Evolutionary conservation across 208 protist species (phyloP), one percentile per base, ranked within the genome.

Genomic region (Wallacemonas sp.): DNA sequence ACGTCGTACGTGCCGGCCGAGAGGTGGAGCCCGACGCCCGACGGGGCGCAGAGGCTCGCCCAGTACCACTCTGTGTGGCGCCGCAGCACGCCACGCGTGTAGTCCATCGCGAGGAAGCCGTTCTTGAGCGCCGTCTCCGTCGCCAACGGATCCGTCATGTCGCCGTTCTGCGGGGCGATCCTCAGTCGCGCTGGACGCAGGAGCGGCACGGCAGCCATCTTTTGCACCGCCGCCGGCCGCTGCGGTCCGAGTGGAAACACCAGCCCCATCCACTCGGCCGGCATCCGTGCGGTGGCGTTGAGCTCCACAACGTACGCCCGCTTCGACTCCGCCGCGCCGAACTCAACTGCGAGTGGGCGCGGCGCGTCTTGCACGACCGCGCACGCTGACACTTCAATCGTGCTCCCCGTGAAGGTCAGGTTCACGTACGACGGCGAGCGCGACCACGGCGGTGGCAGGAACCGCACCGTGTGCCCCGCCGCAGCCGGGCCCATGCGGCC

Each of bases 1-100:
- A 74, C 57, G 68, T 83, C 78, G 43, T 83, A 83, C 3, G 73
- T 74, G 24, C 63, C 66, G 11, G 34, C 32, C 14, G 78, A 83
- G 6, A 83, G 70, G 57, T 83, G 78, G 26, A 83, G 56, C 1
- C 78, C 78, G 52, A 80, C 57, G n/a, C 72, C 62, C 4, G 6
- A 36, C 1, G 75, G 65, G 2, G 61, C 56, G 16, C 65, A 61
- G 34, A 78, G 68, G 32, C 61, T 74, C 12, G 69, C 72, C 78
- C 78, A 83, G 46, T 68, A 43, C 78, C 78, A 80, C 52, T 39
- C 54, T 5, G 78, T 83, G 58, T 70, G 65, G 12, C 78, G 78
- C 17, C 78, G 58, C 41, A 80, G 64, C 14, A 80, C 58, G 19
- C 78, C 78, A 12, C 78, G 64, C 11, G 78, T 85, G 70, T 85